phyloP scores from a whole-genome alignment of 139 green algal species.

The Marvania coccoides region DNA sequence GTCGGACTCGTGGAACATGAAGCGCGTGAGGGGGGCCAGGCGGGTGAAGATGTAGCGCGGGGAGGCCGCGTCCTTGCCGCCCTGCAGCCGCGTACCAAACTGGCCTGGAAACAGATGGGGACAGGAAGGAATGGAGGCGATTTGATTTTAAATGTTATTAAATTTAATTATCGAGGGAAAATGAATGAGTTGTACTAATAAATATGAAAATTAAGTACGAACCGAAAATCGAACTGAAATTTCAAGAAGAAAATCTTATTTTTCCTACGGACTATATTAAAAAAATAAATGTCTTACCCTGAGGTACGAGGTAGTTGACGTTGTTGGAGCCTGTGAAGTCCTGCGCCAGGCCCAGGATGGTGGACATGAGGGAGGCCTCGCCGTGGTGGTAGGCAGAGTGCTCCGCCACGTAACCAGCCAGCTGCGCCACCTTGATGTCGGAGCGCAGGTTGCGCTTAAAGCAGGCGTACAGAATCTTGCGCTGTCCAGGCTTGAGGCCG shows the following conservation, averaged over 20 bases:
- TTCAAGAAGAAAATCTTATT: no score
- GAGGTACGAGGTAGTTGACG: conserved; percentile 89
- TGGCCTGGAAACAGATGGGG: conserved; percentile 59
- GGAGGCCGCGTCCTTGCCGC: conserved; percentile 91
- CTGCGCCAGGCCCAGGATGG: conserved; percentile 88
- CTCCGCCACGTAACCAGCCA: conserved; percentile 93
- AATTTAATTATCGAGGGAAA: no score
- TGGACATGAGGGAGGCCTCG: conserved; percentile 73
- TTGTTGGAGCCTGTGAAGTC: conserved; percentile 98
- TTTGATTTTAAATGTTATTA: no score
- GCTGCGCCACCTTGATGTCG: conserved; percentile 95
- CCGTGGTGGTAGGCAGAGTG: conserved; percentile 99
- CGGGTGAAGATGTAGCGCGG: conserved; percentile 97
- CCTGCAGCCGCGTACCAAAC: conserved; percentile 86
- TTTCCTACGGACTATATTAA: no score
- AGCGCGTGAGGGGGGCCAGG: conserved; percentile 69
- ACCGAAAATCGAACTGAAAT: no score
- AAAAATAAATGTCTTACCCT: conserved; percentile 19
- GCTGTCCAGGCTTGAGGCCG: conserved; percentile 96
- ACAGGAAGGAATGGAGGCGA: not conserved
- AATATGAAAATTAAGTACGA: no score
- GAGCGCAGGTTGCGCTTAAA: conserved; percentile 96
- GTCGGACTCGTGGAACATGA: conserved; percentile 87
- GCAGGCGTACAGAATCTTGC: conserved; percentile 96
- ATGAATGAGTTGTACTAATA: no score